Conservation (phyloP, 345 rosid species). For the Dipteronia sinensis region DNA sequence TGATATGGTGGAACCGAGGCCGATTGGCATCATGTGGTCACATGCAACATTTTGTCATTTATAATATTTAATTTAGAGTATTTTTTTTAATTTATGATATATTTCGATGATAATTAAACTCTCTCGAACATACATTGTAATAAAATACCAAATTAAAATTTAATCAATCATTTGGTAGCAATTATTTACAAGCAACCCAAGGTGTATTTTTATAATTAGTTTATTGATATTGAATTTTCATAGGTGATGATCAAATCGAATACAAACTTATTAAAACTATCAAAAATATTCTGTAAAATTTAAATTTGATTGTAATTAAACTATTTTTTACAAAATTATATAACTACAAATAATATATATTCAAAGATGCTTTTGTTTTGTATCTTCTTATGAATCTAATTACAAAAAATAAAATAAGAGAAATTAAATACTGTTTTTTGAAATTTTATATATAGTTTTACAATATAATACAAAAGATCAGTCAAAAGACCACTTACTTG, state of each 20-base stretch:
- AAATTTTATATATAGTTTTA: no score
- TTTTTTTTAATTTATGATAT: neutral
- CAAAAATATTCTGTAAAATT: no score
- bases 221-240: neutral
- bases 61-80: neutral
- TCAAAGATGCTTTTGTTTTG: neutral
- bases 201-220: neutral
- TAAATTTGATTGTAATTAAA: no score
- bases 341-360: no score
- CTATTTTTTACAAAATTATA: no score
- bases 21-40: slow-evolving; percentile 44
- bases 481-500: neutral
- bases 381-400: neutral
- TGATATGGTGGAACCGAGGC: slow-evolving; percentile 43
- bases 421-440: no score
- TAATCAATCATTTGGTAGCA: neutral
- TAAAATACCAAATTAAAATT: neutral
- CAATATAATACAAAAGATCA: neutral
- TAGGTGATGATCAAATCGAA: neutral
- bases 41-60: slow-evolving; percentile 34
- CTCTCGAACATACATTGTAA: neutral
- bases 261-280: neutral
- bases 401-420: neutral
- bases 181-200: neutral
- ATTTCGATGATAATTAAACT: neutral